Conservation (phyloP, 805 yeast genomes). For the Lipomyces mesembrius region DNA sequence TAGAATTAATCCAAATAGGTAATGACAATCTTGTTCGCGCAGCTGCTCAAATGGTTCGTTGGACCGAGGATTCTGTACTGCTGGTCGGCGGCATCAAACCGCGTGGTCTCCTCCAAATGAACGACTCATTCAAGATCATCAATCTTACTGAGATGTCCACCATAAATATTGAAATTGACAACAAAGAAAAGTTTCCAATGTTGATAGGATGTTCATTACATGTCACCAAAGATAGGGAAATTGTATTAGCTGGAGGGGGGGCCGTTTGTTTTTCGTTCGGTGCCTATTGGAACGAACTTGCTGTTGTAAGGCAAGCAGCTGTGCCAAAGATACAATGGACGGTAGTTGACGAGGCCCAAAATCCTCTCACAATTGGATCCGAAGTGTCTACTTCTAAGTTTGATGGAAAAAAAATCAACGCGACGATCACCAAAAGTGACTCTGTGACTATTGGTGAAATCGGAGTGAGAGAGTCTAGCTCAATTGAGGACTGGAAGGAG, state of each 20-base stretch:
- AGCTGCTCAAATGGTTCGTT: conserved; percentile 39
- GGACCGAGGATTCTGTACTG: conserved; percentile 53
- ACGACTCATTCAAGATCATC: conserved; percentile 17
- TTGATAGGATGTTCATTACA: conserved; percentile 27
- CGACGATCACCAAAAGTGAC: neutral
- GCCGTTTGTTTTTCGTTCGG: conserved; percentile 86
- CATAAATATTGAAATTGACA: conserved; percentile 3
- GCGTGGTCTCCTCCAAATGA: conserved; percentile 22
- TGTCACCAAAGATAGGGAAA: conserved; percentile 39
- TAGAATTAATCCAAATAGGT: conserved; percentile 47
- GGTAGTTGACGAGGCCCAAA: neutral
- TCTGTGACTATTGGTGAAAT: neutral
- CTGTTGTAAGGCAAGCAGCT: conserved; percentile 4
- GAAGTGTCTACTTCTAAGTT: neutral
- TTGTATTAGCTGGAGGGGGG: conserved; percentile 70
- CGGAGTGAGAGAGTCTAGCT: neutral
- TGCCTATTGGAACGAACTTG: conserved; percentile 52
- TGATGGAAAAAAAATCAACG: neutral
- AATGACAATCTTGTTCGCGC: conserved; percentile 23
- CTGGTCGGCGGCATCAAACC: conserved; percentile 39
- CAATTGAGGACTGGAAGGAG: conserved; percentile 22
- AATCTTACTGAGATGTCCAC: conserved; percentile 6
- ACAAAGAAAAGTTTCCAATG: conserved; percentile 23
- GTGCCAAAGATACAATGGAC: neutral
- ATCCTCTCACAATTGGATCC: neutral